Base-by-base conservation (phyloP, 148 eudicot genomes). In the Camellia japonica region DNA sequence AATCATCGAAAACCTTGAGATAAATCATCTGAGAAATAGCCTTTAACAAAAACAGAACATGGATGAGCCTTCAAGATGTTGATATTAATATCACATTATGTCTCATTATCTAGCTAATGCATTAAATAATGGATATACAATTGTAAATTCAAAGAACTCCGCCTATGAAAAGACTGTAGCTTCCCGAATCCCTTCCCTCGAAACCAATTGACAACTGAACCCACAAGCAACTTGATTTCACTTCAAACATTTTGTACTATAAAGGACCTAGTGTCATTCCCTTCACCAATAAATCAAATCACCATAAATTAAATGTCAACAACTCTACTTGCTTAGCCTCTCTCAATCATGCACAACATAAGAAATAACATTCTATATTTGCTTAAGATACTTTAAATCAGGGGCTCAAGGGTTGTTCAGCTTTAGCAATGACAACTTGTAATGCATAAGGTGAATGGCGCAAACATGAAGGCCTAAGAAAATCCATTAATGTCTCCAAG, bases 1-100 rank as follows among this genome's bases (percentile, higher is more conserved):
- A 18, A 73, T n/a, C 49, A 54, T 65, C 20, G 58, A 18, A 46
- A 23, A 79, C 75, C 81, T 30, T 69, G 64, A 68, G 65, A 20
- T 59, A 71, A 55, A 43, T 78, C 23, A 78, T 38, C 46, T 14
- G 41, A 78, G 23, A 68, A 30, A 38, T 54, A 52, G 18, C 38
- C 67, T 20, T 63, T 1, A 63, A 63, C 61, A 52, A 72, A 6
- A 54, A 52, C 75, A 52, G 0, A 54, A 14, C 7, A 43, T 2
- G 11, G 44, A 52, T 13, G 38, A 52, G 61, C 19, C 62, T 72
- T 52, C 54, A 5, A 72, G 61, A 72, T 61, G 54, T 72, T 72
- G 19, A 12, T 16, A 30, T 30, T 30, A 72, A 51, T 20, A 12
- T 60, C 15, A 23, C n/a, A 1, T 23, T 54, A 20, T 3, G 13